phyloP scores from a whole-genome alignment of 192 early-diverging fungal species.

The Tieghemiomyces parasiticus region DNA sequence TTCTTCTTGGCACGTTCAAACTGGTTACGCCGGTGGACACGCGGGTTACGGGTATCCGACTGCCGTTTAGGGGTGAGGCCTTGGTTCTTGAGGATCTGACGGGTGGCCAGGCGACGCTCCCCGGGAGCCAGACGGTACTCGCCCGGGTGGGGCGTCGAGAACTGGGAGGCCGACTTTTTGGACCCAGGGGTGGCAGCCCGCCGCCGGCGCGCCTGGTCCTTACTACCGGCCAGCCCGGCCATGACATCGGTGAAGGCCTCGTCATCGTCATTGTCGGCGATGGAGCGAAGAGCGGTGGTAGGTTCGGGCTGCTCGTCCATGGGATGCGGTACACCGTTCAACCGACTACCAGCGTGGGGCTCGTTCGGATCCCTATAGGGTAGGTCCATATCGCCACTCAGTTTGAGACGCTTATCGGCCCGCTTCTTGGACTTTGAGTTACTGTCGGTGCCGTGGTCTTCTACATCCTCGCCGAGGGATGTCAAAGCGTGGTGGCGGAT shows the following conservation, averaged over 20 bases:
- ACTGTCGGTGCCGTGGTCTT: no score
- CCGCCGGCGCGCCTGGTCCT: constrained; percentile 35
- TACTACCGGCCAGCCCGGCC: constrained; percentile 26
- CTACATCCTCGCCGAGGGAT: constrained; percentile 23
- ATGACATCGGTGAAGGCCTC: no score
- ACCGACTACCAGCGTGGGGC: constrained; percentile 6
- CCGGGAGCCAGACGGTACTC: constrained; percentile 32
- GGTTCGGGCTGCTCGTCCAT: constrained; percentile 13
- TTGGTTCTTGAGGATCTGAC: constrained; percentile 90
- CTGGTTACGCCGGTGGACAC: constrained; percentile 82
- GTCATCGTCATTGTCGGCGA: constrained; percentile 39
- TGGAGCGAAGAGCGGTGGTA: constrained; percentile 22
- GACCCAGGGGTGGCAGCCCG: constrained; percentile 27
- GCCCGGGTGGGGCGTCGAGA: constrained; percentile 20
- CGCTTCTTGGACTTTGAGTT: no score
- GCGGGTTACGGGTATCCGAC: constrained; percentile 86
- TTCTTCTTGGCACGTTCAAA: constrained; percentile 88
- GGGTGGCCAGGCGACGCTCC: constrained; percentile 65
- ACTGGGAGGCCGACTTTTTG: constrained; percentile 23
- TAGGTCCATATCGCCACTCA: constrained; percentile 67
- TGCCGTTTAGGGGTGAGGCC: constrained; percentile 83
- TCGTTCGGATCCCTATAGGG: constrained; percentile 49
- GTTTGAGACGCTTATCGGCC: constrained; percentile 23
- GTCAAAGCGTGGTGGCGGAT: constrained; percentile 24
- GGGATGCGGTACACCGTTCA: background rate